Conservation (phyloP, 768 basidiomycete genomes). For the Leccinellum luteum region DNA sequence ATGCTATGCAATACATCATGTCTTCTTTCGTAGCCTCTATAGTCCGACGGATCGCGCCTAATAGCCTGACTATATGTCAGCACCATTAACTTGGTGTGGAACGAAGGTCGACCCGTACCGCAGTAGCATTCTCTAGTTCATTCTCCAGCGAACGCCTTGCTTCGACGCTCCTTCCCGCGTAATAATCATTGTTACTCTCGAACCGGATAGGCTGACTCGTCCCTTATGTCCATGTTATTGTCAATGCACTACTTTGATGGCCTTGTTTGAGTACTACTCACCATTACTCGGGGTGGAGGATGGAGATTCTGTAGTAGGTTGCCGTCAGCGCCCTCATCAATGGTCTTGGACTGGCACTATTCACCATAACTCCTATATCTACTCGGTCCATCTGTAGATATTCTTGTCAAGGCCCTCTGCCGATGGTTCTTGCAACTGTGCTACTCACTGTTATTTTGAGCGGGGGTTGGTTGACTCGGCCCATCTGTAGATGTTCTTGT, state of each 20-base stretch:
- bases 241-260: too few species aligned
- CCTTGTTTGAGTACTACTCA: neutral
- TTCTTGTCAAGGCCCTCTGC: too few species aligned
- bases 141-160: neutral
- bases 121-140: neutral
- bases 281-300: neutral
- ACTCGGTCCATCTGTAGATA: too few species aligned
- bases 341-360: neutral
- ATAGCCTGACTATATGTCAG: neutral
- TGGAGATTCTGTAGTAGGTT: neutral
- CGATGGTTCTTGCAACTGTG: too few species aligned
- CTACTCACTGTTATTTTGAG: too few species aligned
- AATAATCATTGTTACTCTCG: neutral
- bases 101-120: neutral
- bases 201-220: neutral
- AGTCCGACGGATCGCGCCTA: neutral
- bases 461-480: neutral
- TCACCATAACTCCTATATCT: too few species aligned
- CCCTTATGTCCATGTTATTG: neutral
- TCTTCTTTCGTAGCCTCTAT: neutral
- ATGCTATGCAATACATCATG: neutral
- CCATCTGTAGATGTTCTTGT: neutral
- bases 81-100: neutral
- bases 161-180: neutral
- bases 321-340: neutral